Evolutionary conservation across 129 eudicot species (phyloP).

Genomic region (Chrysanthemum lavandulifolium): DNA sequence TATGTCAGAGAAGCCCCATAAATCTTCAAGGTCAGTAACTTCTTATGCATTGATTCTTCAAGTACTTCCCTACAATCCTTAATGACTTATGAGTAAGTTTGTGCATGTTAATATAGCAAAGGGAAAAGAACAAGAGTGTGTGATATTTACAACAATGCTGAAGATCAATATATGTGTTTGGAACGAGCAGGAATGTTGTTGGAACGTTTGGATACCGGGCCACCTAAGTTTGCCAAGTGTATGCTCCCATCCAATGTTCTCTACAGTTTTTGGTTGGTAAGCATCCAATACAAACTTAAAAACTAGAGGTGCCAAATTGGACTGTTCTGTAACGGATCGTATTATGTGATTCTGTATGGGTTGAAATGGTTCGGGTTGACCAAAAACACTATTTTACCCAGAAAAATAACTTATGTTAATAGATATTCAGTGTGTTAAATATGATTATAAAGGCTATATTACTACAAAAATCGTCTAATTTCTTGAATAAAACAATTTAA

Average conservation of each 20-base stretch:
- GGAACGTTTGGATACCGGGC: conserved; percentile 12
- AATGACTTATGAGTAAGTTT: neutral
- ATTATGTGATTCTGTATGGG: neutral
- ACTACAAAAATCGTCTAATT: neutral
- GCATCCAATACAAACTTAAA: neutral
- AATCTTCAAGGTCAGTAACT: too few species aligned
- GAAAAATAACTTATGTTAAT: too few species aligned
- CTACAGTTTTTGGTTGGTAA: conserved; percentile 39
- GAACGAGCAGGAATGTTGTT: conserved; percentile 20
- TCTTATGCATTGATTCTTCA: too few species aligned
- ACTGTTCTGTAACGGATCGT: neutral
- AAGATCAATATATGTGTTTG: conserved; percentile 27
- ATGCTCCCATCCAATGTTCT: conserved; percentile 84
- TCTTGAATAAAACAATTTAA: neutral
- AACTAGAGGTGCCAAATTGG: neutral
- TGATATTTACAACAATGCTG: conserved; percentile 21
- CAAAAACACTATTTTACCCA: neutral
- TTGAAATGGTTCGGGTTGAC: neutral
- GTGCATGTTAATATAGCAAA: conserved; percentile 4
- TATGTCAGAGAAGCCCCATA: too few species aligned
- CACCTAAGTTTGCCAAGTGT: conserved; percentile 58
- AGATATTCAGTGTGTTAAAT: too few species aligned
- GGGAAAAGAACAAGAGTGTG: conserved; percentile 15
- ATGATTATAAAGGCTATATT: neutral
- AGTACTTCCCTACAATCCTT: too few species aligned